Conservation (phyloP, 2,329 filamentous ascomycete genomes). For the Myriosclerotinia duriaeana region DNA sequence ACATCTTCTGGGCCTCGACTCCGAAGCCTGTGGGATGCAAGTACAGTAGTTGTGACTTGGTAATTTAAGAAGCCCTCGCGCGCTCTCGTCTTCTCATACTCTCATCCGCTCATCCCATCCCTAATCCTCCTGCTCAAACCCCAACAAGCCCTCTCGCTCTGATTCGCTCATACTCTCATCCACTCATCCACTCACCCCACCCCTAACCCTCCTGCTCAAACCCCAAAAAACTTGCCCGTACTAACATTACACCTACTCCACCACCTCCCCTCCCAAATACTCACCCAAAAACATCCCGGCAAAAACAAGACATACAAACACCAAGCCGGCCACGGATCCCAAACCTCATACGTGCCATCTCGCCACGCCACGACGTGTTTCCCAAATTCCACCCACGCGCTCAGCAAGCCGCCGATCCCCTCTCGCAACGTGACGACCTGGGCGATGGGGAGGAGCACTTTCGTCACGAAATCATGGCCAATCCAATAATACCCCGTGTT, state of each 20-base stretch:
- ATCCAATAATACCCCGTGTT: slow-evolving; percentile 58
- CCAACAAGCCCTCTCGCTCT: no score
- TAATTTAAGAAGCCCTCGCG: no score
- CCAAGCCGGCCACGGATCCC: slow-evolving; percentile 58
- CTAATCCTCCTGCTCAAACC: no score
- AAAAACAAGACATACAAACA: slow-evolving; percentile 58
- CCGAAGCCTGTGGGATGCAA: no score
- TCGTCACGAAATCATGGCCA: slow-evolving; percentile 59
- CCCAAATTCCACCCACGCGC: slow-evolving; percentile 38
- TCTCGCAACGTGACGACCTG: slow-evolving; percentile 36
- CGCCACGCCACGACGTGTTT: slow-evolving; percentile 51
- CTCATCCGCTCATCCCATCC: no score
- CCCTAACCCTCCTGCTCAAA: neutral
- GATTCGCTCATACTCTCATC: neutral
- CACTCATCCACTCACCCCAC: neutral
- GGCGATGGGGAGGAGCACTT: slow-evolving; percentile 49
- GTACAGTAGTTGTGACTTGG: no score
- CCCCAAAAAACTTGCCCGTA: slow-evolving; percentile 58
- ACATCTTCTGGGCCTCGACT: no score
- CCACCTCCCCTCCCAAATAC: slow-evolving; percentile 45
- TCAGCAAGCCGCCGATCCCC: slow-evolving; percentile 30
- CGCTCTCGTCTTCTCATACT: no score
- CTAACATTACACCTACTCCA: slow-evolving; percentile 70
- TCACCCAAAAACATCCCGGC: slow-evolving; percentile 52
- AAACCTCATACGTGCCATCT: slow-evolving; percentile 53